Conservation (phyloP, 257 asterid species). For the Datura wrightii region DNA sequence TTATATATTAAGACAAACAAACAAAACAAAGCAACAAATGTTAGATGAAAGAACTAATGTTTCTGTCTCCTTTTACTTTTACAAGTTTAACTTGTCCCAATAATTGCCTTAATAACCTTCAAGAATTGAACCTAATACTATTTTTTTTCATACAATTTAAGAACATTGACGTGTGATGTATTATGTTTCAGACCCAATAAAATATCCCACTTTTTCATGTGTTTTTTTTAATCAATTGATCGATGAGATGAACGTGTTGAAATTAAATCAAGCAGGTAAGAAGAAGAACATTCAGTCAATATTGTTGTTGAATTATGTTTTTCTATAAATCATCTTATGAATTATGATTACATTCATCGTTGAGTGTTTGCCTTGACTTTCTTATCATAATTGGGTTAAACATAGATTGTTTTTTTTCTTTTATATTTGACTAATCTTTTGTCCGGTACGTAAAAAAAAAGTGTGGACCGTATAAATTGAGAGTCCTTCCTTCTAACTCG, state of each 20-base stretch:
- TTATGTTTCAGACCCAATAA: neutral
- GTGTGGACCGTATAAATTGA: no score
- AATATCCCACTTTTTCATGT: neutral
- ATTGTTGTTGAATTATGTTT: neutral
- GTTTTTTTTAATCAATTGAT: neutral
- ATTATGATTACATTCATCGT: no score
- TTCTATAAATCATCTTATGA: neutral
- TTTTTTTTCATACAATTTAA: neutral
- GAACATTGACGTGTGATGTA: neutral
- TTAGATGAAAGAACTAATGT: neutral
- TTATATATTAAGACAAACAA: no score
- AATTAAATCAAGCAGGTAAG: neutral
- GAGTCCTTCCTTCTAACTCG: no score
- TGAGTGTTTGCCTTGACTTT: no score
- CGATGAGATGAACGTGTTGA: neutral
- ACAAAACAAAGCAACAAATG: neutral
- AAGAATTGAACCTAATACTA: neutral
- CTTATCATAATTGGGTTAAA: no score
- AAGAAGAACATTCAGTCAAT: neutral
- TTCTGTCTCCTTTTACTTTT: neutral
- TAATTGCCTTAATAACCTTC: neutral
- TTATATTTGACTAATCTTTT: no score
- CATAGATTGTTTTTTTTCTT: no score
- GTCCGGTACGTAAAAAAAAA: no score
- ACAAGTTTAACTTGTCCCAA: neutral